Base-by-base conservation (phyloP, 106 monocot genomes). In the Platanthera guangdongensis region DNA sequence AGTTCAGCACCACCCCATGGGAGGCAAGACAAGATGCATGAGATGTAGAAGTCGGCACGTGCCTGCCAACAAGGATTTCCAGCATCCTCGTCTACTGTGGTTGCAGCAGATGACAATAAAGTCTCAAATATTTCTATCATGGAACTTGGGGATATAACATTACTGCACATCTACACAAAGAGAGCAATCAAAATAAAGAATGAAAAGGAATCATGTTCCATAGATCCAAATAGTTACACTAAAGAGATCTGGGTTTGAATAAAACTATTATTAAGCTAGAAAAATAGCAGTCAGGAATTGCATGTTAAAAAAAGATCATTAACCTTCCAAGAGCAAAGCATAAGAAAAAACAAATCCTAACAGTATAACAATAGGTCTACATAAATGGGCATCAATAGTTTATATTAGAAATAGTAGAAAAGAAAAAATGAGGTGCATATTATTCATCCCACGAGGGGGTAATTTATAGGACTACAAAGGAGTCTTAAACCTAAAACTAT, bases 1-100 rank as follows among this genome's bases (percentile, higher is more conserved):
- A 97, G 81, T 81, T 93, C 96, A 25, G 87, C 79, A 67, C 88
- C 93, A 68, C 96, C 93, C 96, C 96, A 97, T 52, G 96, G 96
- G 77, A 97, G 91, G 60, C 80, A 89, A 9, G 91, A 85, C 80
- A 97, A 86, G 16, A 97, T 94, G 75, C 91, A 97, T 59, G 74
- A 84, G 47, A 93, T 72, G 78, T 97, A 97, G 74, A 97, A 94
- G 60, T 97, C 96, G 75, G 93, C 96, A 79, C 89, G 78, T 78
- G 93, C 75, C 75, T 97, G 96, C 87, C 88, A 92, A 73, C 87
- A 86, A 74, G 95, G 90, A 84, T 95, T 95, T 50, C 93, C 95
- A 73, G 74, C 51, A 65, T 90, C 93, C 21, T 90, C 91, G 82
- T 96, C 96, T 45, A 93, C 52, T 49, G 75, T 93, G 51, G 80